phyloP scores from a whole-genome alignment of 176 grass and related monocot genomes.

The Zizania latifolia region DNA sequence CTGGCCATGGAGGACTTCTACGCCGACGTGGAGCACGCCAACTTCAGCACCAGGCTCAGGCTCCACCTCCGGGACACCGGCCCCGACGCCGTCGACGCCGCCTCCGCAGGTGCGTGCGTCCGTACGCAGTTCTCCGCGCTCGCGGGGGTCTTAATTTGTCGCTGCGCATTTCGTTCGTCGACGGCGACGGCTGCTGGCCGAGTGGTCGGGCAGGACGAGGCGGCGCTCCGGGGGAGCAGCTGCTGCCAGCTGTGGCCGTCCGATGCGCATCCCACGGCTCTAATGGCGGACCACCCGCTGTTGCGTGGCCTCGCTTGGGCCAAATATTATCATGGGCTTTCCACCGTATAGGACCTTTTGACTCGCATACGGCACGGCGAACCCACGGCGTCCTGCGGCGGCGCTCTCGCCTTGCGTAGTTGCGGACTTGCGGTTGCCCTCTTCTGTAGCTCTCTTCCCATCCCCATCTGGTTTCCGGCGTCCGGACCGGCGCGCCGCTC shows the following conservation, averaged over 20 bases:
- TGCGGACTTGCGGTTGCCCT: neutral
- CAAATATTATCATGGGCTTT: neutral
- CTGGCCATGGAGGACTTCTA: conserved; percentile 64
- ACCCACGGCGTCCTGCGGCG: neutral
- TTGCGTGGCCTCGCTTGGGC: neutral
- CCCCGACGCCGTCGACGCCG: conserved; percentile 30
- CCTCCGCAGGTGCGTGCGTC: conserved; percentile 43
- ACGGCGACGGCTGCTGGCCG: no score
- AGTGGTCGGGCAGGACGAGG: no score
- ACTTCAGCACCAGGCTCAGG: conserved; percentile 33
- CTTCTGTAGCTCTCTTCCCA: neutral
- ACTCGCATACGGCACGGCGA: neutral
- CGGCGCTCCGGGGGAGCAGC: no score
- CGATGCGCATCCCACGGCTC: no score
- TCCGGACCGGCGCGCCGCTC: neutral
- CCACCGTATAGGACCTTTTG: no score
- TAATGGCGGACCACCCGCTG: no score
- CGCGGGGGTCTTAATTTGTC: no score
- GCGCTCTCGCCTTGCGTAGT: no score
- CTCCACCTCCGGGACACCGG: conserved; percentile 47
- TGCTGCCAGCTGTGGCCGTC: no score
- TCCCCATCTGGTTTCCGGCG: neutral
- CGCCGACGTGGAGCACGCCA: neutral
- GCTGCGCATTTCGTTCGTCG: neutral
- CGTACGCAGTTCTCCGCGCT: no score